A percentile compares a stretch with the other conserved stretches of the same genome.
phyloP scores from a whole-genome alignment of 768 basidiomycete genomes.

The Boletales sp. region DNA sequence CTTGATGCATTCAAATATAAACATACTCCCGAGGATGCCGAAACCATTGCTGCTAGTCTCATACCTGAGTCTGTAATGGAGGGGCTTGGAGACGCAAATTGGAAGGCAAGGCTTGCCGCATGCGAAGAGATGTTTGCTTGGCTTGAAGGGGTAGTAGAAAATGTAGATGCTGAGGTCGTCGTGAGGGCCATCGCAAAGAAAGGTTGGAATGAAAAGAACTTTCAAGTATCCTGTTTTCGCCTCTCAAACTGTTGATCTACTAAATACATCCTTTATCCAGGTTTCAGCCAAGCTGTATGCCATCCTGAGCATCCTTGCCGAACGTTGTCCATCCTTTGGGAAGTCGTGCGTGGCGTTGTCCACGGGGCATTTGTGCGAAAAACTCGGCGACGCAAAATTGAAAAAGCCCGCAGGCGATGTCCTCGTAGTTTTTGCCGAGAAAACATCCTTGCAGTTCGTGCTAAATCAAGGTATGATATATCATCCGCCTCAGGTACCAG shows the following conservation, averaged over 20 bases:
- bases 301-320: constrained; percentile 68
- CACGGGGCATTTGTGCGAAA: constrained; percentile 82
- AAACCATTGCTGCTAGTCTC: constrained; percentile 64
- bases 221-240: constrained; percentile 59
- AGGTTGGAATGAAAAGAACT: constrained; percentile 99
- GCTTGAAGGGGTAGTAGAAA: constrained; percentile 64
- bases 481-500: constrained; percentile 6
- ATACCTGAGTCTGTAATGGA: constrained; percentile 70
- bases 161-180: constrained; percentile 83
- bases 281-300: constrained; percentile 89
- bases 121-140: constrained; percentile 83
- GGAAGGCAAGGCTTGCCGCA: constrained; percentile 88
- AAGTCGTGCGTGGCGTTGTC: constrained; percentile 80
- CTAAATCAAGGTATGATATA: constrained; percentile 73
- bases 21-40: constrained; percentile 90
- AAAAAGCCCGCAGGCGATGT: constrained; percentile 96
- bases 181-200: constrained; percentile 87
- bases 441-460: constrained; percentile 91
- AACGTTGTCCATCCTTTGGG: constrained; percentile 78
- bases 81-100: constrained; percentile 82
- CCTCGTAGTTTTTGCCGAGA: constrained; percentile 81
- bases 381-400: constrained; percentile 92
- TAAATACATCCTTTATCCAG: constrained; percentile 37
- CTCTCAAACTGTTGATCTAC: neutral
- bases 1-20: constrained; percentile 89